These are phyloP conservation scores for Russula brevipes DNA, from an alignment of 768 basidiomycete species.

Conservation along the genomic window DNA sequence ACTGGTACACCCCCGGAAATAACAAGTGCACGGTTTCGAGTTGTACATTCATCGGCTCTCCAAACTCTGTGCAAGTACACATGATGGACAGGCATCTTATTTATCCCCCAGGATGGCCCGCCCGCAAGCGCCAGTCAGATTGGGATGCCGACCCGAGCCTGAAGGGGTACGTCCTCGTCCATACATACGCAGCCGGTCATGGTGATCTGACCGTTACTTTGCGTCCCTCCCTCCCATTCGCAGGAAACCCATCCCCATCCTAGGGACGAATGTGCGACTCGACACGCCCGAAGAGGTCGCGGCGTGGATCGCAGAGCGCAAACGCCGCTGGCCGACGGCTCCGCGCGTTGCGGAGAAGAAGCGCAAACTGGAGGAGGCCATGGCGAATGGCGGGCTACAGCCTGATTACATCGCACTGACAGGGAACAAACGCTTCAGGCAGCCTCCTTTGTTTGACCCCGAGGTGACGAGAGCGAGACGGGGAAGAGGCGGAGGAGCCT, in stretches of 20 bases:
- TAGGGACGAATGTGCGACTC: slow-evolving; percentile 71
- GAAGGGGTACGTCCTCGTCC: slow-evolving; percentile 52
- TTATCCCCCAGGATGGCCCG: slow-evolving; percentile 69
- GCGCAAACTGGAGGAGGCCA: slow-evolving; percentile 69
- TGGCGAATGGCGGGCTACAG: slow-evolving; percentile 70
- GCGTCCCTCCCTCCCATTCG: not conserved
- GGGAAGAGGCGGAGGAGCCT: slow-evolving; percentile 18
- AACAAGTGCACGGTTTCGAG: slow-evolving; percentile 53
- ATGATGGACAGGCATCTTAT: slow-evolving; percentile 90
- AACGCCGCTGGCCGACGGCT: slow-evolving; percentile 75
- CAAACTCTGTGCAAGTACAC: slow-evolving; percentile 68
- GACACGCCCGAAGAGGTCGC: slow-evolving; percentile 78
- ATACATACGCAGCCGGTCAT: not conserved
- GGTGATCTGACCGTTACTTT: not conserved
- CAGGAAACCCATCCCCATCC: slow-evolving; percentile 69
- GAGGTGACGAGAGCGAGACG: slow-evolving; percentile 15
- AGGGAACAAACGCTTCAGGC: slow-evolving; percentile 40
- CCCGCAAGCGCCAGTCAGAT: slow-evolving; percentile 47
- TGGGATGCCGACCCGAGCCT: slow-evolving; percentile 84
- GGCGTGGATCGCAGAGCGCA: slow-evolving; percentile 86
- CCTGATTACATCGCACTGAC: slow-evolving; percentile 41
- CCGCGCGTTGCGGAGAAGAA: slow-evolving; percentile 74
- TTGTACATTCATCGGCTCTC: slow-evolving; percentile 67
- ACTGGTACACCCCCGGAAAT: slow-evolving; percentile 63
- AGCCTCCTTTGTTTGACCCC: not conserved